Evolutionary conservation across 2,329 filamentous ascomycete genomes (phyloP).

Genomic region (Hymenoscyphus linearis): DNA sequence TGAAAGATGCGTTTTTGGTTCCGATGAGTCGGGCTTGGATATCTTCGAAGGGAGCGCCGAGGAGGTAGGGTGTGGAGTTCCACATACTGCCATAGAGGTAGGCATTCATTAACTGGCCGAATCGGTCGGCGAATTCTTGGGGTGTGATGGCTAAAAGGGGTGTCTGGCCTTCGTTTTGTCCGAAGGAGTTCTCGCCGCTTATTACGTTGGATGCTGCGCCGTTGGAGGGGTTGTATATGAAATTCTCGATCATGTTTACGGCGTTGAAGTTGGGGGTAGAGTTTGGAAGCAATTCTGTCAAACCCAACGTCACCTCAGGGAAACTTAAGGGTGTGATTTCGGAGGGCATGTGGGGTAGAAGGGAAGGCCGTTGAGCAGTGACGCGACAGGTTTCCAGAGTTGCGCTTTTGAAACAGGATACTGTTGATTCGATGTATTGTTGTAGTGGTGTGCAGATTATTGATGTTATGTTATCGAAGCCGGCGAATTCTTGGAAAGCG

Average conservation of each 20-base stretch:
- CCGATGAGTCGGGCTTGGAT: constrained; percentile 14
- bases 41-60: constrained; percentile 12
- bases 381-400: constrained; percentile 16
- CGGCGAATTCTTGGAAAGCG: constrained; percentile 20
- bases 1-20: constrained; percentile 16
- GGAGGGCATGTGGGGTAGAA: constrained; percentile 16
- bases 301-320: constrained; percentile 15
- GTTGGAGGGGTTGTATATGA: constrained; percentile 15
- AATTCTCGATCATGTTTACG: constrained; percentile 22
- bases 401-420: constrained; percentile 17
- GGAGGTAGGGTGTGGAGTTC: constrained; percentile 20
- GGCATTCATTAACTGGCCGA: constrained; percentile 22
- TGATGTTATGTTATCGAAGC: constrained; percentile 12
- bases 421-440: constrained; percentile 19
- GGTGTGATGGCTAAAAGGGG: constrained; percentile 11
- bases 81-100: constrained; percentile 19
- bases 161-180: constrained; percentile 9
- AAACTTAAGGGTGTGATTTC: constrained; percentile 22
- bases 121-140: constrained; percentile 17
- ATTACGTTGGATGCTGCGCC: constrained; percentile 9
- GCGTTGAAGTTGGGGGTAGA: constrained; percentile 12
- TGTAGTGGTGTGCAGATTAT: constrained; percentile 19
- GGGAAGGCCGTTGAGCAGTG: constrained; percentile 21
- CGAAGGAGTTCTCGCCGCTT: constrained; percentile 9
- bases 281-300: constrained; percentile 18